Evolutionary conservation across 352 stramenopile species (phyloP), one percentile per base, ranked within the genome.

Genomic region (Pythium rishiriense): DNA sequence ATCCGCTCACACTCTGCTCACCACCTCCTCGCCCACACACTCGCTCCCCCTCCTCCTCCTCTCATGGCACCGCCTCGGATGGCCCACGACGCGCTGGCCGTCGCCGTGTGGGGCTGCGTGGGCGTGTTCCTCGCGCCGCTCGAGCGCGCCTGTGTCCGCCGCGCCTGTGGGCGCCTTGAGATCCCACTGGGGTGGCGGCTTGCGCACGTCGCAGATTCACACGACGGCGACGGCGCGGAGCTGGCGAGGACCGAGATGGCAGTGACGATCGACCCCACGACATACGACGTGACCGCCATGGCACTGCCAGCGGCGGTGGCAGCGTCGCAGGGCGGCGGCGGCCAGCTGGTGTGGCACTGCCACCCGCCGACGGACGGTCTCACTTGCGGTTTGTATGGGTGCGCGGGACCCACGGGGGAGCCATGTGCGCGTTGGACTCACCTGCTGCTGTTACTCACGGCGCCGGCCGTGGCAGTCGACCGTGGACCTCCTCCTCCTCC

Each of bases 131-230:
- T 59, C 37, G n/a, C 52, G 35, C 52, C 52, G 52, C 52, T 59
- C 24, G 52, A 59, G 37, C 50, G n/a, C 31, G 50, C 50, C 21
- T 58, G 50, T 22, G 33, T 58, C n/a, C 50, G 33, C n/a, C 24
- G 21, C 12, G 50, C 50, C 24, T 26, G 50, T 58, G 50, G 31
- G 17, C 29, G 42, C 9, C 17, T 12, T 17, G 9, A 43, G 1
- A 17, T 43, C 37, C 41, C 17, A 47, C 1, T n/a, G 39, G 6
- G 6, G 1, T n/a, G 19, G 41, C 4, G 4, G n/a, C n/a, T 25
- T n/a, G 17, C 50, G 47, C 50, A 58, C 31, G 50, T 58, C 50
- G 31, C 50, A 58, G 50, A 58, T 46, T 47, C 43, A 7, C 19
- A 11, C 6, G 26, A 42, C 49, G 10, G 29, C 50, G 33, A 43